Evolutionary conservation across 257 asterid species (phyloP), one percentile per base, ranked within the genome.

Genomic region (Plantago elongata): DNA sequence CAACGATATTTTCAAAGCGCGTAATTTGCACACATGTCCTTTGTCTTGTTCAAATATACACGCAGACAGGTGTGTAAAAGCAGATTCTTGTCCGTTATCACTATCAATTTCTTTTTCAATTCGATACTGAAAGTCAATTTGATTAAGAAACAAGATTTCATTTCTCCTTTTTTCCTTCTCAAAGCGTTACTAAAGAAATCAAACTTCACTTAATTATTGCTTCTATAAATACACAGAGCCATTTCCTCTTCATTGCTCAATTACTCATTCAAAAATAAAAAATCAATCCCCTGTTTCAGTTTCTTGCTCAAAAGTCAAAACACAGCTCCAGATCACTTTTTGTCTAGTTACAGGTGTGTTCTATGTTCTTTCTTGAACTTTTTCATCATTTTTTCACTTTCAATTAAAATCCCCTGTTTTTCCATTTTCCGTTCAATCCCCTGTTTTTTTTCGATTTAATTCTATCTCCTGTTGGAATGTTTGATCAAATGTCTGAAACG

Each of bases 1-100:
- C 38, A 51, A 62, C 65, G 61, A 69, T 70, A 71, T 58, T 61
- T 62, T 48, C 63, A 16, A 62, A 69, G 69, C 78, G 74, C 73
- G 78, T 72, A 47, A 40, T 30, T 55, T 60, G 47, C 77, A 72
- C 60, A 48, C 45, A 48, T 17, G 17, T 13, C 17, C 13, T 45
- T 2, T 45, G 13, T 45, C 9, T n/a, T 45, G 49, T 11, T 45
- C 13, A 11, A 45, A 3, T 11, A 7, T 45, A 9, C 11, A 45
- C 3, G 12, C 13, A 13, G 11, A 45, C 9, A 49, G 17, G 11
- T 49, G 11, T 49, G 12, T 15, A 72, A 79, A 72, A 69, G 77
- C 63, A 54, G 77, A 73, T 76, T 76, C 72, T 70, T 70, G 75
- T 59, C 63, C 1, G 27, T 22, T 22, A 22, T 22, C 27, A 22